Base-by-base conservation (phyloP, 768 basidiomycete species). In the Trametes cingulata region DNA sequence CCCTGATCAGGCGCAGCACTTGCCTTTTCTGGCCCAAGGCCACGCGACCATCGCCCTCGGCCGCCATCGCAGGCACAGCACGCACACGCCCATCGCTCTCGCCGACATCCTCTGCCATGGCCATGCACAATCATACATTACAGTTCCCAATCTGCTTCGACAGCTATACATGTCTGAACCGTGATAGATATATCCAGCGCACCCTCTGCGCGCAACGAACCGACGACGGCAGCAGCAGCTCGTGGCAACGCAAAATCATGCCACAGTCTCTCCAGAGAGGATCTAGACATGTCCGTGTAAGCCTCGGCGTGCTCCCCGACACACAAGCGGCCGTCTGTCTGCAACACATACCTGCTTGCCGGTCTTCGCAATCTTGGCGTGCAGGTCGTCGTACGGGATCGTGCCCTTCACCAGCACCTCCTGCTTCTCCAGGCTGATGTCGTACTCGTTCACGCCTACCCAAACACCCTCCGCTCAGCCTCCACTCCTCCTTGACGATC, bases 361-460 rank as follows among this genome's bases (percentile, higher is more conserved):
- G 10, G 93, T 96, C 83, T 94, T 95, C 81, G 85, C 84, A 70
- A 96, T 92, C 78, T 80, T 90, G 52, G 76, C 85, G 13, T 84
- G 73, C 46, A 93, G 77, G 2, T 78, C 78, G 0, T 92, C 90
- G 71, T 89, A 91, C 17, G 80, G 67, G 10, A 84, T 76, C 2
- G 76, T 72, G 12, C 84, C 85, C 10, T 72, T 85, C 48, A 95
- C 91, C 52, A 83, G 52, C 55, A 95, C 93, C 69, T 83, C 81
- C 71, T 95, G 91, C 39, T 75, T 84, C 27, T 83, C 85, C 36
- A 94, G 82, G 68, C 69, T 77, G 64, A 95, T 86, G 4, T 76
- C 71, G 75, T 78, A 93, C 2, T 76, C 75, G 19, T 77, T 69
- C 47, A 91, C 78, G 33, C 83, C 89, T 85, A 66, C 43, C 25